Evolutionary conservation across 176 grass and related monocot species (phyloP).

Genomic region (Cymbopogon citratus): DNA sequence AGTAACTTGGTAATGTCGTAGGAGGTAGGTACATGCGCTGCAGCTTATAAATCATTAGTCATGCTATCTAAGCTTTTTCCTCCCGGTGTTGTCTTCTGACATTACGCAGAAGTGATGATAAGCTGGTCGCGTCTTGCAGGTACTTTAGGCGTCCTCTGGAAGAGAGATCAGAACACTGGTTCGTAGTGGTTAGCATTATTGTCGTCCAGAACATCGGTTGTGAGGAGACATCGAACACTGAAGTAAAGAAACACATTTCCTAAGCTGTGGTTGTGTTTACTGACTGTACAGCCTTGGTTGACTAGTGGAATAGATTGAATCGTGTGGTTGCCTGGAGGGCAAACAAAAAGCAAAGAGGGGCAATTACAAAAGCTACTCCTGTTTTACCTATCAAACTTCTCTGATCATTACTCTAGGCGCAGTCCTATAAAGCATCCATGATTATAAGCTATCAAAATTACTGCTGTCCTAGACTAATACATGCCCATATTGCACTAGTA

Average conservation of each 20-base stretch:
- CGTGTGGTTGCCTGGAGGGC: neutral
- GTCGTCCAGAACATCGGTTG: neutral
- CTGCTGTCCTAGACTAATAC: neutral
- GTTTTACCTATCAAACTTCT: neutral
- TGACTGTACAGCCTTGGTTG: slow-evolving; percentile 26
- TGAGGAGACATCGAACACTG: neutral
- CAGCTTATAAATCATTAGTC: neutral
- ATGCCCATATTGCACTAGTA: neutral
- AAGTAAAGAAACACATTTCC: neutral
- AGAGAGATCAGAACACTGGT: neutral
- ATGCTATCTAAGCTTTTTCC: neutral
- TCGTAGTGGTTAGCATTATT: neutral
- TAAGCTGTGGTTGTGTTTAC: neutral
- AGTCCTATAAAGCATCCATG: neutral
- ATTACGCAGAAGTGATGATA: neutral
- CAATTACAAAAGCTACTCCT: neutral
- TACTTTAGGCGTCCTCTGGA: neutral
- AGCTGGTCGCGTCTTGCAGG: neutral
- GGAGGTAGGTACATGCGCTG: neutral
- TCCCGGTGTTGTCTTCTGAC: neutral
- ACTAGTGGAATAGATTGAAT: neutral
- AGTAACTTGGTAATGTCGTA: neutral
- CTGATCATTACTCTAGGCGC: neutral
- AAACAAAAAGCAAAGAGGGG: neutral
- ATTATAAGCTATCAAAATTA: neutral